Conservation (phyloP, 164 flowering plant genomes). For the Kingdonia uniflora region DNA sequence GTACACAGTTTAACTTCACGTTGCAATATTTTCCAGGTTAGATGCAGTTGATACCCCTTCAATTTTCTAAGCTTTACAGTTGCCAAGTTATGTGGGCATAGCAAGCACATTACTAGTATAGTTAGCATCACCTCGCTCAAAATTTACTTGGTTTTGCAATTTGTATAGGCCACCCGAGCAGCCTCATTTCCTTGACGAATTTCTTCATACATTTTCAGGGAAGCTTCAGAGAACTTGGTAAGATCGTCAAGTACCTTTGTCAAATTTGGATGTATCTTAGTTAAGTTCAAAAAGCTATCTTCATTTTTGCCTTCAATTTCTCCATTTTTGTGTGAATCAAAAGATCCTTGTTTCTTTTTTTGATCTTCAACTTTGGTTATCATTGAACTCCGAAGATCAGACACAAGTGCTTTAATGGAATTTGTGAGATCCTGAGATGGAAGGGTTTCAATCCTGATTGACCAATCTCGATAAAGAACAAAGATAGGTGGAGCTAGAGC, state of each 20-base stretch:
- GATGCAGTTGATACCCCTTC: no score
- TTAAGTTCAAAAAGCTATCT: constrained; percentile 28
- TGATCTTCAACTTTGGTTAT: constrained; percentile 25
- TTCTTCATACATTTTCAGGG: constrained; percentile 76
- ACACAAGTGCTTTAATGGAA: constrained; percentile 49
- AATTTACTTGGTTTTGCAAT: constrained; percentile 21
- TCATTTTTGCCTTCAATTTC: constrained; percentile 27
- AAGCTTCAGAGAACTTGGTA: constrained; percentile 82
- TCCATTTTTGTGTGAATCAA: constrained; percentile 19
- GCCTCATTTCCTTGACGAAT: constrained; percentile 51
- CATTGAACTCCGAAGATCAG: constrained; percentile 35
- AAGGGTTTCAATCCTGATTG: constrained; percentile 26
- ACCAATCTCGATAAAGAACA: constrained; percentile 70
- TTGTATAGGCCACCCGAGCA: constrained; percentile 56
- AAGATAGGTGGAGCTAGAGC: constrained; percentile 79
- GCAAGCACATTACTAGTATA: no score
- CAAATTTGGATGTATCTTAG: constrained; percentile 50
- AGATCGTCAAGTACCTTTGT: constrained; percentile 56
- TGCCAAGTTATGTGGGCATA: no score
- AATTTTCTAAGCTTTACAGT: no score
- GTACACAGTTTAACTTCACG: constrained; percentile 12
- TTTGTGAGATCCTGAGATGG: constrained; percentile 53
- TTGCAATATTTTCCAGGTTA: no score
- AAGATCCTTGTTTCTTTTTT: constrained; percentile 11
- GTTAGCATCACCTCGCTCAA: no score